Conservation (phyloP, 176 grass and related monocot genomes). For the Olyra latifolia region DNA sequence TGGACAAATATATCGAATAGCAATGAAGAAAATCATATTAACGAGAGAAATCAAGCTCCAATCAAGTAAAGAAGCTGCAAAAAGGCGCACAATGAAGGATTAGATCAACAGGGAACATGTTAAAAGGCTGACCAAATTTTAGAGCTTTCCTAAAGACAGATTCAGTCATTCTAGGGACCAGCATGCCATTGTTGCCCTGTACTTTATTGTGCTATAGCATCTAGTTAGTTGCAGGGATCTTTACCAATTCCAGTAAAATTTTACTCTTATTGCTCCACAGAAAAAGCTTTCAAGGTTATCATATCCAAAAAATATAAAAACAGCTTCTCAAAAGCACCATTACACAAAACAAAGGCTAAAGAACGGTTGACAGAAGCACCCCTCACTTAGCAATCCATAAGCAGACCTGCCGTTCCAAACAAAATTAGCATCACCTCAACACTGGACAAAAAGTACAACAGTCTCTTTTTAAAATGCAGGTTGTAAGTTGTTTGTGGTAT, state of each 20-base stretch:
- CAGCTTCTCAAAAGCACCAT: not conserved
- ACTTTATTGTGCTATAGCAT: not conserved
- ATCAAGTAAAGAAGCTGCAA: conserved; percentile 81
- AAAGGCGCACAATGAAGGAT: not conserved
- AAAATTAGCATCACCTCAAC: not conserved
- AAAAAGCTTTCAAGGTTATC: not conserved
- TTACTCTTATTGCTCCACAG: not conserved
- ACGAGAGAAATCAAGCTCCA: conserved; percentile 84
- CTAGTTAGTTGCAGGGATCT: not conserved
- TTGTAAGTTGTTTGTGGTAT: not conserved
- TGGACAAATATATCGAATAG: conserved; percentile 65
- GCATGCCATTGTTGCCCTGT: not conserved
- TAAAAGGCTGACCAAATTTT: not conserved
- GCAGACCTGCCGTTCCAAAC: not conserved
- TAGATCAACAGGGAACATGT: conserved; percentile 12
- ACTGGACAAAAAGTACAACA: not conserved
- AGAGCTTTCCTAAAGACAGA: conserved; percentile 13
- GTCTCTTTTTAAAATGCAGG: not conserved
- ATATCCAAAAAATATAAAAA: not conserved
- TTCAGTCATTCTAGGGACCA: not conserved
- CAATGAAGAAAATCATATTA: conserved; percentile 76
- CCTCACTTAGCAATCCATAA: conserved; percentile 17
- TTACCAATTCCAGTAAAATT: not conserved
- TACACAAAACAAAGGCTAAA: not conserved
- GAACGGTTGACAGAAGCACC: not conserved